A percentile compares a stretch with the other conserved stretches of the same genome.
Conservation (phyloP, 139 green algal genomes). For the Coelastrella sp. region DNA sequence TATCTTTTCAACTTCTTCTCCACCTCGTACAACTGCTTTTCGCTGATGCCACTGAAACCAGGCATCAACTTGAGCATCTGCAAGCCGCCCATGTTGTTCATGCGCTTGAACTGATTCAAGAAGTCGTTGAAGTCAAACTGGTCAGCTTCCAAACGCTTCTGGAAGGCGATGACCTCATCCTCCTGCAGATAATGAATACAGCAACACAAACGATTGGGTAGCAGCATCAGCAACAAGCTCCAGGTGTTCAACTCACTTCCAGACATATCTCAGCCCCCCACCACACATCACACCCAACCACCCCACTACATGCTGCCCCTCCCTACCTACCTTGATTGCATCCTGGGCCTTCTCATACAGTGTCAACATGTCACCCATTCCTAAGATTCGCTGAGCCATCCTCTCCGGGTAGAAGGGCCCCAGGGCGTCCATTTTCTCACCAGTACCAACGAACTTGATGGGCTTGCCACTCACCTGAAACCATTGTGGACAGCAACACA, state of each 20-base stretch:
- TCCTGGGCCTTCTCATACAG: slow-evolving; percentile 94
- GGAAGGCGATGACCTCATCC: slow-evolving; percentile 81
- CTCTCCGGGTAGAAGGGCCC: slow-evolving; percentile 99
- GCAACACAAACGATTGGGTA: no score
- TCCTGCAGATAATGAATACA: slow-evolving; percentile 58
- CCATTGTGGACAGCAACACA: not conserved
- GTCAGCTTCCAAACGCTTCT: slow-evolving; percentile 84
- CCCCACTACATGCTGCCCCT: not conserved
- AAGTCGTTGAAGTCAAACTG: slow-evolving; percentile 99
- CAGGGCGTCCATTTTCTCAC: slow-evolving; percentile 96
- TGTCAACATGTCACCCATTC: slow-evolving; percentile 97
- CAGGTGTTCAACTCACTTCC: not conserved
- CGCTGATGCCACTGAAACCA: slow-evolving; percentile 85
- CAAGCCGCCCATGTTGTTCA: slow-evolving; percentile 94
- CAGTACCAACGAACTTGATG: slow-evolving; percentile 99
- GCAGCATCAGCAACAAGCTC: not conserved
- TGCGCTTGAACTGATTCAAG: slow-evolving; percentile 93
- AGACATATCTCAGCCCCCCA: not conserved
- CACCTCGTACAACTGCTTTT: slow-evolving; percentile 90
- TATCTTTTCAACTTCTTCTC: slow-evolving; percentile 86
- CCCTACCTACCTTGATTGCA: slow-evolving; percentile 72
- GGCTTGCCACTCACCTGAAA: slow-evolving; percentile 77
- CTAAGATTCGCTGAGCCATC: slow-evolving; percentile 94
- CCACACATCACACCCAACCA: not conserved
- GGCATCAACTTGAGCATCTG: slow-evolving; percentile 96